Base-by-base conservation (phyloP, 805 yeast genomes). In the Zygoascus biomembranicola region DNA sequence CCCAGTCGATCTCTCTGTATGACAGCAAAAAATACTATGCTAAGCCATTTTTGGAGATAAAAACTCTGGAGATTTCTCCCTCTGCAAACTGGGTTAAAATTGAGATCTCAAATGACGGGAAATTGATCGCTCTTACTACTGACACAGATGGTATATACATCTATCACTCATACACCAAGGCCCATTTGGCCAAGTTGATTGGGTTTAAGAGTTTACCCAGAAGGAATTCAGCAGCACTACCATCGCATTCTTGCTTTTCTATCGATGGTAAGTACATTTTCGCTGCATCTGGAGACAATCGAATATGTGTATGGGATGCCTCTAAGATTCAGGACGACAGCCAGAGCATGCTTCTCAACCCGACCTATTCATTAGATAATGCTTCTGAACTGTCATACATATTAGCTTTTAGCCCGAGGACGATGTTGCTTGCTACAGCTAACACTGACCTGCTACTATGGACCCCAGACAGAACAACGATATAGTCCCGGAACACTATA, bases 71-170 rank as follows among this genome's bases (percentile, higher is more conserved):
- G 8, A 73, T 74, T 32, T 53, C 63, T 19, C 55, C 59, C 10
- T 50, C 48, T 8, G 62, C 56, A 16, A 56, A 57, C 1, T 84
- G 90, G 85, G 75, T 76, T 32, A 83, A 82, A 59, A 56, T 87
- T 20, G 95, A 88, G 66, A 87, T 90, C 65, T 81, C 95, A 11
- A 87, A 87, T 63, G 83, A 82, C 63, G 90, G 90, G 26, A 83
- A 82, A 61, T 71, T 74, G 55, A 58, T 90, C 8, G 69, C 87
- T 8, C 66, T 89, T 2, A 77, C 80, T 4, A 74, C 83, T 2
- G 77, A 82, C 5, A 76, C 76, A 31, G 77, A 80, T 3, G 67
- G 70, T 44, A 90, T 85, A 63, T 72, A 82, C 51, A 68, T 90
- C 1, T 64, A 83, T 32, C 95, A 90, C 63, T 84, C 95, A 0